A percentile compares a stretch with the other conserved stretches of the same genome.
These are phyloP conservation scores for Azolla pinnata DNA, from an alignment of 75 land plant genomes.

Conservation along the genomic window DNA sequence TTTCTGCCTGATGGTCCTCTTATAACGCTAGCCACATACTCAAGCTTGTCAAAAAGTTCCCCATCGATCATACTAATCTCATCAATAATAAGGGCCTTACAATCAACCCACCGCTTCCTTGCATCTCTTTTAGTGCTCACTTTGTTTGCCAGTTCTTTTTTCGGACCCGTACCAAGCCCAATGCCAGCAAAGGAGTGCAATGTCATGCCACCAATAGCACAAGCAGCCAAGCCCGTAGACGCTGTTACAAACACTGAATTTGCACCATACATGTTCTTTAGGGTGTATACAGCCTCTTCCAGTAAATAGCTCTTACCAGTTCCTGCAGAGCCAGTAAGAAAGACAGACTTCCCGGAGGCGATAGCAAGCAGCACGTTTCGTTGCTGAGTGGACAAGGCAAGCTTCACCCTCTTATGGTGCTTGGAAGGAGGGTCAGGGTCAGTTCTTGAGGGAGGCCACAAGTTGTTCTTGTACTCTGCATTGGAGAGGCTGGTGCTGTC, in stretches of 20 bases:
- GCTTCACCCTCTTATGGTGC: neutral
- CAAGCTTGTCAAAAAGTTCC: constrained; percentile 52
- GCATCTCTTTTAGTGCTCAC: constrained; percentile 13
- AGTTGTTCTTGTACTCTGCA: neutral
- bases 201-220: constrained; percentile 52
- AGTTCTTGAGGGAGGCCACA: too few relatives aligned
- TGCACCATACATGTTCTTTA: constrained; percentile 23
- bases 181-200: constrained; percentile 67
- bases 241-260: constrained; percentile 58
- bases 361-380: constrained; percentile 28
- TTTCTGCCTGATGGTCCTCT: constrained; percentile 7
- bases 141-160: constrained; percentile 10
- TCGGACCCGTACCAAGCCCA: constrained; percentile 19
- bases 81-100: constrained; percentile 55
- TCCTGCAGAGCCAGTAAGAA: constrained; percentile 75
- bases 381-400: constrained; percentile 31
- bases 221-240: constrained; percentile 66
- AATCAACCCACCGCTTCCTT: constrained; percentile 37
- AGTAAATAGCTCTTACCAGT: constrained; percentile 63
- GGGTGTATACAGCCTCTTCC: constrained; percentile 18
- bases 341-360: constrained; percentile 41
- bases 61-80: constrained; percentile 75
- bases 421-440: neutral
- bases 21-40: constrained; percentile 35
- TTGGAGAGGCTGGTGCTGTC: neutral